A percentile compares a stretch with the other conserved stretches of the same genome.
Evolutionary conservation across 345 rosid genomes (phyloP).

Genomic region (Capsella bursapastoris): DNA sequence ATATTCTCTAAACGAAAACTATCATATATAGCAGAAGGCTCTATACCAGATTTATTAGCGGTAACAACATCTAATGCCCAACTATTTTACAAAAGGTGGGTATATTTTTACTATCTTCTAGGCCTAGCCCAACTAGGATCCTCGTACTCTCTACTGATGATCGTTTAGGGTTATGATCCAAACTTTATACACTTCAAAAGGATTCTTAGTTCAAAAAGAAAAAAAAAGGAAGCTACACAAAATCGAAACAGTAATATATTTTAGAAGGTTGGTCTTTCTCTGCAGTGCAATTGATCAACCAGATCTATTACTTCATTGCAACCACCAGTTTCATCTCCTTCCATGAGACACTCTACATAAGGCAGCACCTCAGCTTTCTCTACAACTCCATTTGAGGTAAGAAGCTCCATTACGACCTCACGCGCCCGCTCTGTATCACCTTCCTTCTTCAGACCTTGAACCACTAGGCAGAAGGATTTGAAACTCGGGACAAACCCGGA

Average conservation of each 20-base stretch:
- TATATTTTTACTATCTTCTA: no score
- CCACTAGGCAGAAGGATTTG: constrained; percentile 47
- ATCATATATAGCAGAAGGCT: no score
- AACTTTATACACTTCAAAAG: no score
- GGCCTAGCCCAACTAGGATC: no score
- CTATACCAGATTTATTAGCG: no score
- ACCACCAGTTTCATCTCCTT: constrained; percentile 42
- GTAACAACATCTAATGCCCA: no score
- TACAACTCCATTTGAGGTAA: constrained; percentile 42
- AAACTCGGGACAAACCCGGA: constrained; percentile 51
- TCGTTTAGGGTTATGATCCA: no score
- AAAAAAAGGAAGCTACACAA: background rate
- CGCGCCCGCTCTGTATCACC: constrained; percentile 45
- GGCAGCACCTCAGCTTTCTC: constrained; percentile 41
- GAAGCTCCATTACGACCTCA: constrained; percentile 49
- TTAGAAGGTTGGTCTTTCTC: constrained; percentile 33
- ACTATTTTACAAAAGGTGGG: no score
- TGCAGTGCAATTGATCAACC: constrained; percentile 34
- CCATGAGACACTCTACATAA: constrained; percentile 49
- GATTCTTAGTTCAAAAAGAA: background rate
- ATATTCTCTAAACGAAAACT: no score
- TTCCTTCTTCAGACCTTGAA: constrained; percentile 47
- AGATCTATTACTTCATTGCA: constrained; percentile 39
- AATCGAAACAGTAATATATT: background rate
- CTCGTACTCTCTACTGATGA: no score